Conservation (phyloP, 2,329 filamentous ascomycete species). For the Hypoxylon sp. region DNA sequence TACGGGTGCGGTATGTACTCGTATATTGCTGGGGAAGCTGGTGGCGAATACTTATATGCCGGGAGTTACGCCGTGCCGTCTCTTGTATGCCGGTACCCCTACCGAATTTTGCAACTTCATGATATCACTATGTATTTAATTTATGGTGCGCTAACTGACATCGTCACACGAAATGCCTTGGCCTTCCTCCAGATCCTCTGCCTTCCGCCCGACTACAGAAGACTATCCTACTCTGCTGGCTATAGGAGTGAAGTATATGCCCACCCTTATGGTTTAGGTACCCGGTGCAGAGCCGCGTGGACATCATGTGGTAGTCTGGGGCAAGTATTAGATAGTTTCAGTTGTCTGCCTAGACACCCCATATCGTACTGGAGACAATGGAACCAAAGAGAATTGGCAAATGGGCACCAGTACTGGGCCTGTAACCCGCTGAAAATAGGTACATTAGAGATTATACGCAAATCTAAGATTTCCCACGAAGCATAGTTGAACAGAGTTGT, state of each 20-base stretch:
- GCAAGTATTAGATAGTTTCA: background rate
- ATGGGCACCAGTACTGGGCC: background rate
- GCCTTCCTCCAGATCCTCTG: background rate
- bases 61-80: conserved; percentile 29
- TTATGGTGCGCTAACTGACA: conserved; percentile 3
- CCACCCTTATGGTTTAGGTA: background rate
- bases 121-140: conserved; percentile 14
- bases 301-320: background rate
- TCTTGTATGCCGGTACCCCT: conserved; percentile 22
- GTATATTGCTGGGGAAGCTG: conserved; percentile 23
- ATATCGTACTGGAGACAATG: background rate
- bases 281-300: background rate
- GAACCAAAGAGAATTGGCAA: background rate
- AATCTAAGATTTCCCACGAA: background rate
- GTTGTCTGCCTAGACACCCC: background rate
- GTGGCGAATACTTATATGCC: conserved; percentile 22
- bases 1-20: conserved; percentile 3
- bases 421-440: background rate
- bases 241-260: background rate
- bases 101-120: conserved; percentile 14
- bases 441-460: background rate
- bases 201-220: background rate
- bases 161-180: conserved; percentile 1
- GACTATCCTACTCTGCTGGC: background rate
- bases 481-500: background rate